phyloP scores from a whole-genome alignment of 116 monocot genomes.

The Trichopus zeylanicus region DNA sequence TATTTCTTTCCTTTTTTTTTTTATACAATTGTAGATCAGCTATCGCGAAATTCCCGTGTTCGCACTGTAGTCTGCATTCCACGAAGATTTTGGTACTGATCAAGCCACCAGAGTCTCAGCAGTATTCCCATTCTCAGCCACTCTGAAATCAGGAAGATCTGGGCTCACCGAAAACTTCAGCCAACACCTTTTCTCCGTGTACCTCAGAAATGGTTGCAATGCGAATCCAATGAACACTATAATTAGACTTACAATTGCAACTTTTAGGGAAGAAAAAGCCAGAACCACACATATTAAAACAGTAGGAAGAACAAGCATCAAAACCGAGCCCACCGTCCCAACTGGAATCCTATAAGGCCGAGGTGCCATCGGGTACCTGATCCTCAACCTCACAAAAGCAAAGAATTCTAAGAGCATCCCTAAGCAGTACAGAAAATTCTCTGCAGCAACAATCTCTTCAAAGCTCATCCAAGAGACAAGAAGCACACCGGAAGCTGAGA shows the following conservation, averaged over 20 bases:
- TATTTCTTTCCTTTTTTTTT: no score
- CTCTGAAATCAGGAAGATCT: slow-evolving; percentile 26
- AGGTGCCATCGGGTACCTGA: slow-evolving; percentile 25
- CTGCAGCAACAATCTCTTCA: slow-evolving; percentile 72
- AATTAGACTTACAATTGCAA: slow-evolving; percentile 37
- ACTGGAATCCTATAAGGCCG: slow-evolving; percentile 49
- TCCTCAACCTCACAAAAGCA: slow-evolving; percentile 47
- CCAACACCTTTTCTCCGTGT: slow-evolving; percentile 34
- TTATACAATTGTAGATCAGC: no score
- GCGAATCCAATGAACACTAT: slow-evolving; percentile 36
- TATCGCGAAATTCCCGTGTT: no score
- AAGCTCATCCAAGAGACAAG: slow-evolving; percentile 68
- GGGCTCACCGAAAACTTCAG: slow-evolving; percentile 34
- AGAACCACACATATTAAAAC: slow-evolving; percentile 43
- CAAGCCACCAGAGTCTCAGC: slow-evolving; percentile 6
- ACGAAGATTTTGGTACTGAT: no score
- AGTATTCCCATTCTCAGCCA: slow-evolving; percentile 8
- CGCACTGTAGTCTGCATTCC: no score
- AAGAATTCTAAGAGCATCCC: slow-evolving; percentile 66
- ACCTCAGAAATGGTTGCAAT: slow-evolving; percentile 39
- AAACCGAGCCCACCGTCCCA: slow-evolving; percentile 31
- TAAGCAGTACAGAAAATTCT: slow-evolving; percentile 66
- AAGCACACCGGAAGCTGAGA: slow-evolving; percentile 62
- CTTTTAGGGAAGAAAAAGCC: slow-evolving; percentile 38
- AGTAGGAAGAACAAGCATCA: slow-evolving; percentile 59